Base-by-base conservation (phyloP, 345 rosid genomes). In the Eucalyptus grandis region DNA sequence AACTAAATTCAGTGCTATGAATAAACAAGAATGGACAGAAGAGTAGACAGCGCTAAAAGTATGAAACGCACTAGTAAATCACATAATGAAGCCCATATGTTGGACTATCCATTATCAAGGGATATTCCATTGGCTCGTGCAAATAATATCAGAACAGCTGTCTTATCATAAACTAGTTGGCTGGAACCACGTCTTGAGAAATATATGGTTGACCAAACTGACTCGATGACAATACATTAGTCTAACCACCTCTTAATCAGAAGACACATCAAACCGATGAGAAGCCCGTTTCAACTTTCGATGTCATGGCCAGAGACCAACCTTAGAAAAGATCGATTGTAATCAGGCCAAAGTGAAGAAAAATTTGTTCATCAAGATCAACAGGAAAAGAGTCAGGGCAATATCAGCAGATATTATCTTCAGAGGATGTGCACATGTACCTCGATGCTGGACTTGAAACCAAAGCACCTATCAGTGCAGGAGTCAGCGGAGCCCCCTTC, bases 391-490 rank as follows among this genome's bases (percentile, higher is more conserved):
- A 43, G 31, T 31, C 46, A 86, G 62, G 87, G 65, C 46, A 51
- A 31, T 77, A 86, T 49, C 65, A 87, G 88, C 37, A 89, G 31
- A 14, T 40, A 9, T 58, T 65, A 77, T 77, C 89, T 87, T 69
- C 65, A 62, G 87, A 87, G 86, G 69, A 87, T 69, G 87, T 72
- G 54, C 67, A 87, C 49, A 65, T 89, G 89, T 95, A 98, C 99
- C 99, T 96, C 87, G 99, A 95, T 92, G 99, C 99, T 51, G 99
- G 99, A 91, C 93, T 95, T 90, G 97, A 94, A 90, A 94, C 96
- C 92, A 97, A 93, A 89, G 96, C 96, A 92, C 93, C 95, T 90
- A 90, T 89, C 95, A 98, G 92, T 67, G 94, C 93, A 80, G 96
- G 94, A 80, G 95, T 90, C 62, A 98, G 94, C 60, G 95, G 94